Percentiles rank a stretch among this genome's conserved stretches.
Evolutionary conservation across 495 filamentous ascomycete species (phyloP).

Genomic region (Penicillium simplicissimum): DNA sequence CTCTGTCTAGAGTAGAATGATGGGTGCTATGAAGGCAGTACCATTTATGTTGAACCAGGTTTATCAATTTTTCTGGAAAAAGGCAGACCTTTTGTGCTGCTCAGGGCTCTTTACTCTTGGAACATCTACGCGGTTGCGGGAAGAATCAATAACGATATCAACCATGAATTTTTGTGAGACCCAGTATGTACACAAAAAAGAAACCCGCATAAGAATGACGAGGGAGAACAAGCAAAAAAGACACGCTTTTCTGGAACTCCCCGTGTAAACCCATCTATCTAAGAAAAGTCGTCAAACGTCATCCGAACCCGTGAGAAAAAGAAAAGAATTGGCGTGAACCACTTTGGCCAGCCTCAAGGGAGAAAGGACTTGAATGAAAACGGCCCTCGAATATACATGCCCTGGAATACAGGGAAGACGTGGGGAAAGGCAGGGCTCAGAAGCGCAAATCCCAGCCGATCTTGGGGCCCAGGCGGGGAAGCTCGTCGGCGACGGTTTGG

Average conservation of each 20-base stretch:
- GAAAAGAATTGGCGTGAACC: not conserved
- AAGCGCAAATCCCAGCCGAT: slow-evolving; percentile 96
- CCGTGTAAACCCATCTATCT: slow-evolving; percentile 5
- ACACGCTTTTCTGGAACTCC: not conserved
- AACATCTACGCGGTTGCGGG: too few species aligned
- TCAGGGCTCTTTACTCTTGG: too few species aligned
- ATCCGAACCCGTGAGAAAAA: not conserved
- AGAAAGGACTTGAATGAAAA: not conserved
- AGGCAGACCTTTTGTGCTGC: too few species aligned
- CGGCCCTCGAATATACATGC: not conserved
- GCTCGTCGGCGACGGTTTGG: slow-evolving; percentile 93
- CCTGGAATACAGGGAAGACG: not conserved
- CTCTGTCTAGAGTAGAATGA: too few species aligned
- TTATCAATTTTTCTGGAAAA: too few species aligned
- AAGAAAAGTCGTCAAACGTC: not conserved
- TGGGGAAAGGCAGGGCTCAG: slow-evolving; percentile 19
- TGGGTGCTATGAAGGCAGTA: too few species aligned
- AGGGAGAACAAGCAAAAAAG: not conserved
- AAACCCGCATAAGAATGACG: not conserved
- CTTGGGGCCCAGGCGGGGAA: slow-evolving; percentile 82
- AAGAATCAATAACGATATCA: not conserved
- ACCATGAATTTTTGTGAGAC: not conserved
- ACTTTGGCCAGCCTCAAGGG: not conserved
- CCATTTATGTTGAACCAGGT: too few species aligned
- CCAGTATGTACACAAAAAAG: slow-evolving; percentile 1